Evolutionary conservation across 345 rosid species (phyloP), one percentile per base, ranked within the genome.

Genomic region (Arabis alpina): DNA sequence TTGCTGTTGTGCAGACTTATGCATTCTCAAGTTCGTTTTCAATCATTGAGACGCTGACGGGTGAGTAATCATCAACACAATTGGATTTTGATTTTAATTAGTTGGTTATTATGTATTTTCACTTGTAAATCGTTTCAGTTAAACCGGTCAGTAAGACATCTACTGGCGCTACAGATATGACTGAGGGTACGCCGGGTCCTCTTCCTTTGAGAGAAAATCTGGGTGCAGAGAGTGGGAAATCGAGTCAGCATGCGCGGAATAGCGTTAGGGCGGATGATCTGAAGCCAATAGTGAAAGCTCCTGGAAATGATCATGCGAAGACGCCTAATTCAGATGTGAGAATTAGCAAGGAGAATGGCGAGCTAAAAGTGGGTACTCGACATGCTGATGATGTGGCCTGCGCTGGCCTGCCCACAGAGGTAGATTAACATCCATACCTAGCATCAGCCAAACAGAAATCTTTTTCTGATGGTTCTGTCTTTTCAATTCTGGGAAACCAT

Each of bases 11-110:
- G 92, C 98, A 95, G 99, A 92, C 99, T 53, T 95, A 95, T 71
- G 61, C 81, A 40, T 95, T 95, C 88, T 90, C 96, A 71, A 88
- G 84, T 79, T 88, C 98, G 58, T 90, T 95, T 76, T 95, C 99
- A 50, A 92, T 95, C 66, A 49, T 95, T 8, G 93, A 95, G 78
- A 95, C 99, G 45, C 67, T 95, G 66, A 83, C 96, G 73, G 98
- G 99, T 92, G 75, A 74, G 69, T 69, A 56, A 59, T 71, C 52
- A 25, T 57, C 62, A 25, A 59, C 66, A 76, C 66, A 32, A 30
- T 49, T 25, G 12, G 19, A 64, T 62, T 40, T 19, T 62, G 12
- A 39, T 6, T 32, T 62, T 32, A 14, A 8, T 23, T 43, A 48
- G 41, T 44, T 64, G 64, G 28, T 39, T 55, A 15, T 41, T 50